Evolutionary conservation across 1,284 basidiomycete genomes (phyloP).

Genomic region (Ustilago vetiveriae): DNA sequence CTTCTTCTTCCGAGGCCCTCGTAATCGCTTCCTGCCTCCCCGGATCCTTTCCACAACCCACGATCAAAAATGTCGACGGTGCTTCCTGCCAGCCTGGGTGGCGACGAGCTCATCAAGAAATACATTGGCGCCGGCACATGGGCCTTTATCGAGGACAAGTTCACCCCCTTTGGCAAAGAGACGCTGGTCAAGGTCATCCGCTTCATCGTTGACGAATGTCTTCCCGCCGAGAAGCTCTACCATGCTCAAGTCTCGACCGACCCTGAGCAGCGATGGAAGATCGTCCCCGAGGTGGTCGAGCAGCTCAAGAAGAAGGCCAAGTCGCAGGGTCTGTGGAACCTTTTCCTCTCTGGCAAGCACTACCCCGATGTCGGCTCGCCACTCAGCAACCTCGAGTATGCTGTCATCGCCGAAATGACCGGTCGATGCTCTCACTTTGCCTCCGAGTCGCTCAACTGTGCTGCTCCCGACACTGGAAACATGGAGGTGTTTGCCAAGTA

Average conservation of each 20-base stretch:
- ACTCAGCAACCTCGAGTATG: conserved; percentile 94
- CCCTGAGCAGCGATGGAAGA: conserved; percentile 81
- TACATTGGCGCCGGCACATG: conserved; percentile 63
- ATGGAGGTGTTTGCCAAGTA: conserved; percentile 93
- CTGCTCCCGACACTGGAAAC: conserved; percentile 88
- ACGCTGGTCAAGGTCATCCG: conserved; percentile 82
- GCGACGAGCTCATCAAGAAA: conserved; percentile 51
- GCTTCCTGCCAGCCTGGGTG: conserved; percentile 31
- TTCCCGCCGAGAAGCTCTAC: conserved; percentile 81
- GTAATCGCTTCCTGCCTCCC: background rate
- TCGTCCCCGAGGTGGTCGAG: conserved; percentile 80
- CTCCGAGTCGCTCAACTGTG: conserved; percentile 88
- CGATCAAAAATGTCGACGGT: conserved; percentile 28
- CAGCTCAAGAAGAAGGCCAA: conserved; percentile 89
- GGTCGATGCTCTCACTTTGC: conserved; percentile 83
- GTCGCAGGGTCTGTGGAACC: conserved; percentile 90
- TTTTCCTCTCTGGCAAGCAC: conserved; percentile 92
- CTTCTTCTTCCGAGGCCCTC: no score
- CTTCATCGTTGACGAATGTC: conserved; percentile 87
- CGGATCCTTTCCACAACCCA: background rate
- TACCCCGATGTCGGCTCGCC: conserved; percentile 84
- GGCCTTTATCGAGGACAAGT: conserved; percentile 67
- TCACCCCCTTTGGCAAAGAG: conserved; percentile 87
- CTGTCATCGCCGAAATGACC: conserved; percentile 93
- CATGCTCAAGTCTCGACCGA: conserved; percentile 84